A percentile compares a stretch with the other conserved stretches of the same genome.
Conservation (phyloP, 2,329 filamentous ascomycete species). For the Apiospora malaysiana region DNA sequence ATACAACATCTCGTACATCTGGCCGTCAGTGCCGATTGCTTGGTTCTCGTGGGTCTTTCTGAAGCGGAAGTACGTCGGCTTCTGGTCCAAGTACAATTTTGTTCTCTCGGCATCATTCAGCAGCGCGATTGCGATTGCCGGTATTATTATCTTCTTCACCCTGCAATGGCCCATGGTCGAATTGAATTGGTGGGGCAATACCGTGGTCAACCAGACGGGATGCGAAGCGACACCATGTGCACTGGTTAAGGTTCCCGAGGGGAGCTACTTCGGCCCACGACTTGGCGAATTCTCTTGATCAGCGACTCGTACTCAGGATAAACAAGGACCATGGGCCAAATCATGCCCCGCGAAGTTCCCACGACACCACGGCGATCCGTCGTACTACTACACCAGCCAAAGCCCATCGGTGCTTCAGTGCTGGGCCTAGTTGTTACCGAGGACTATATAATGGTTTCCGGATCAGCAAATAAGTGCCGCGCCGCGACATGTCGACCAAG, state of each 20-base stretch:
- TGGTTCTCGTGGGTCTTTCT: slow-evolving; percentile 49
- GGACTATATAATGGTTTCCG: neutral
- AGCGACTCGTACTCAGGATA: neutral
- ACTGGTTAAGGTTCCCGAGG: slow-evolving; percentile 40
- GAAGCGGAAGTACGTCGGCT: slow-evolving; percentile 32
- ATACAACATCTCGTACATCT: slow-evolving; percentile 55
- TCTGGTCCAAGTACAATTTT: slow-evolving; percentile 39
- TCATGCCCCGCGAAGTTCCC: too few species aligned
- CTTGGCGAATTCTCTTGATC: slow-evolving; percentile 45
- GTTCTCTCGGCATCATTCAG: slow-evolving; percentile 36
- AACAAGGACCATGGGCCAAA: neutral
- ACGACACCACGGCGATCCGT: neutral
- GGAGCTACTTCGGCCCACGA: slow-evolving; percentile 40
- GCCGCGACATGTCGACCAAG: neutral
- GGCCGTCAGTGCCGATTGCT: slow-evolving; percentile 31
- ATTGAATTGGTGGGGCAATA: slow-evolving; percentile 55
- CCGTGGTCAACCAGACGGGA: slow-evolving; percentile 43
- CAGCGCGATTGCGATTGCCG: slow-evolving; percentile 34
- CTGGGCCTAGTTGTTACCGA: neutral
- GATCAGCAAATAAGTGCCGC: neutral
- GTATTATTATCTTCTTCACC: slow-evolving; percentile 37
- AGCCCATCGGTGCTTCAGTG: neutral
- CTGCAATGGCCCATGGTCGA: slow-evolving; percentile 32
- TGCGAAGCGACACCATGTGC: slow-evolving; percentile 50
- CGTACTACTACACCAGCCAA: neutral